Conservation (phyloP, 2,329 filamentous ascomycete species). For the Periconia digitata region DNA sequence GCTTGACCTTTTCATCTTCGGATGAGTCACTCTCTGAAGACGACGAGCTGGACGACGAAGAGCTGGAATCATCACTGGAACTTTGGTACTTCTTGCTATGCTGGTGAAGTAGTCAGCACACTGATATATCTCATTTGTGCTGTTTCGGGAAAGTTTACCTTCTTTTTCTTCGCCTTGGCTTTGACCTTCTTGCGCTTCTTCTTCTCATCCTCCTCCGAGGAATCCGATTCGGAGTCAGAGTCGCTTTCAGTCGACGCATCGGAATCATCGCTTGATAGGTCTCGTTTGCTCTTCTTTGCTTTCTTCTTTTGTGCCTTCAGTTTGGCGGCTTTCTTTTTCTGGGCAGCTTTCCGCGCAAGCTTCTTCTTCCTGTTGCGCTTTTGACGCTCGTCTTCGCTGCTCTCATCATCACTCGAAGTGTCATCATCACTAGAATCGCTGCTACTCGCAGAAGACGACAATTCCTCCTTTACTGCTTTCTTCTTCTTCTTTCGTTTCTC, state of each 20-base stretch:
- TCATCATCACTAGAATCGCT: constrained; percentile 15
- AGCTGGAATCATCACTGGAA: constrained; percentile 19
- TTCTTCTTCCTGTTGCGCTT: constrained; percentile 10
- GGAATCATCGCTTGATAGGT: constrained; percentile 21
- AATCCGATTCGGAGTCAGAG: constrained; percentile 16
- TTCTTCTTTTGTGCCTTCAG: constrained; percentile 14
- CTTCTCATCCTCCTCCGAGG: constrained; percentile 22
- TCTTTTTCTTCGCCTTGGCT: constrained; percentile 24
- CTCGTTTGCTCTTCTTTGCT: constrained; percentile 19
- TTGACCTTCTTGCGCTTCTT: constrained; percentile 27
- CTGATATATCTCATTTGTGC: no score
- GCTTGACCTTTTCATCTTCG: constrained; percentile 27
- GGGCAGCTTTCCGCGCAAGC: constrained; percentile 8
- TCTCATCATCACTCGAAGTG: constrained; percentile 12
- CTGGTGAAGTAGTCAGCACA: neutral
- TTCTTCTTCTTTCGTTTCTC: constrained; percentile 12
- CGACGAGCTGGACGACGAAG: constrained; percentile 11
- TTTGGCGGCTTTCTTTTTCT: constrained; percentile 12
- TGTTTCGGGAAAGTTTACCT: no score
- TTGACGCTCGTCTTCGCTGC: constrained; percentile 12
- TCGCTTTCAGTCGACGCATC: constrained; percentile 13
- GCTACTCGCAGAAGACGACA: neutral
- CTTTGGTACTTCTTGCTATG: constrained; percentile 17
- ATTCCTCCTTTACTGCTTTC: constrained; percentile 5
- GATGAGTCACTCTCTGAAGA: constrained; percentile 19